A percentile compares a stretch with the other conserved stretches of the same genome.
These are phyloP conservation scores for Pezicula rhizophila DNA, from an alignment of 2,329 filamentous ascomycete genomes.

Conservation along the genomic window DNA sequence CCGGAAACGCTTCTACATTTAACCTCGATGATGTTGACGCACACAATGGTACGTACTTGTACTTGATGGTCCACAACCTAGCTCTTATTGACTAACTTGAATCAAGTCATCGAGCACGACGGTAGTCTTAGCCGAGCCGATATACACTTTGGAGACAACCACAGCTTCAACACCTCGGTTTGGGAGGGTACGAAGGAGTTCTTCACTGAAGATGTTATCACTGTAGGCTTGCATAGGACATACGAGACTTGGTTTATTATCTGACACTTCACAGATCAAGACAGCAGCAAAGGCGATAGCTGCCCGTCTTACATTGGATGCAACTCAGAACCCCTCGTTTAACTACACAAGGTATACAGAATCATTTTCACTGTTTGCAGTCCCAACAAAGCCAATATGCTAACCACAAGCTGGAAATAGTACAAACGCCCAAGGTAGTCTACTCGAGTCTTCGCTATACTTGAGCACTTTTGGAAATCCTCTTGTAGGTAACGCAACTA, in stretches of 20 bases:
- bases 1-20: slow-evolving; percentile 5
- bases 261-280: neutral
- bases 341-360: neutral
- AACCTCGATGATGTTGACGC: slow-evolving; percentile 7
- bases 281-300: neutral
- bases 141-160: slow-evolving; percentile 9
- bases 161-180: slow-evolving; percentile 6
- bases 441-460: neutral
- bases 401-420: neutral
- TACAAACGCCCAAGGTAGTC: neutral
- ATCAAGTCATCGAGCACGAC: slow-evolving; percentile 10
- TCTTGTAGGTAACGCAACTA: neutral
- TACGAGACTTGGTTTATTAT: neutral
- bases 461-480: neutral
- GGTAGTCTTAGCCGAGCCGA: slow-evolving; percentile 5
- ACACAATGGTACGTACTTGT: slow-evolving; percentile 5
- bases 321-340: neutral
- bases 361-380: neutral
- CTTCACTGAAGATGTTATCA: neutral
- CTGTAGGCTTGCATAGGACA: neutral
- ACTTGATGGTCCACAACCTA: neutral
- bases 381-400: too few species aligned
- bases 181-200: slow-evolving; percentile 1
- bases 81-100: neutral
- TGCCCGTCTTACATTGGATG: neutral